These are phyloP conservation scores for Rhodotorula kratochvilovae DNA, from an alignment of 768 basidiomycete genomes.

Conservation along the genomic window DNA sequence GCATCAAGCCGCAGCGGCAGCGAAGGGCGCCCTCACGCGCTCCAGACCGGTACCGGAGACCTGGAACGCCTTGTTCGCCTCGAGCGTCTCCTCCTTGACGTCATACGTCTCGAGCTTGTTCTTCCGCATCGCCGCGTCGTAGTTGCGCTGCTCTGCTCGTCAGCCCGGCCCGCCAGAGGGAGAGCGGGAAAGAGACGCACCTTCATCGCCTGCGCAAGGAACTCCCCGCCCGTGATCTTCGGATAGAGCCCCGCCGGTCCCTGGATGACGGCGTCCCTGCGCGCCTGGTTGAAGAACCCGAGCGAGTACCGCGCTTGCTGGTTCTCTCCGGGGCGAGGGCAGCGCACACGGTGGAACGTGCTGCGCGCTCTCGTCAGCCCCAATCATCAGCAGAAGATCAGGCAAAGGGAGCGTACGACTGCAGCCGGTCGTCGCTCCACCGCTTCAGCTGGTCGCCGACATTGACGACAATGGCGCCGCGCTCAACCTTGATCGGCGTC, in stretches of 20 bases:
- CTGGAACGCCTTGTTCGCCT: conserved; percentile 15
- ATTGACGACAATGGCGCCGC: conserved; percentile 44
- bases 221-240: conserved; percentile 43
- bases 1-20: not conserved
- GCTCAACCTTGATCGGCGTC: conserved; percentile 37
- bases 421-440: conserved; percentile 45
- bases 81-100: conserved; percentile 10
- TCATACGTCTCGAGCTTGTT: conserved; percentile 19
- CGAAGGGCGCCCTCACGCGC: not conserved
- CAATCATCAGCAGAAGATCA: too few relatives aligned
- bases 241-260: conserved; percentile 43
- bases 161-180: not conserved
- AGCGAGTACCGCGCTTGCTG: conserved; percentile 41
- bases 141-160: conserved; percentile 19
- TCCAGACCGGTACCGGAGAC: conserved; percentile 25
- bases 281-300: conserved; percentile 46
- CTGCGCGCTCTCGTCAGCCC: not conserved
- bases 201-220: conserved; percentile 44
- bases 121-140: conserved; percentile 16
- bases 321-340: conserved; percentile 36
- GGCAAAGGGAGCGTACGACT: conserved; percentile 25
- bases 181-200: not conserved
- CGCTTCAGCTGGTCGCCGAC: conserved; percentile 41
- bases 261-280: conserved; percentile 41
- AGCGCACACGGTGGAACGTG: conserved; percentile 45